phyloP scores from a whole-genome alignment of 2,329 filamentous ascomycete species.

The Sclerotinia nivalis region DNA sequence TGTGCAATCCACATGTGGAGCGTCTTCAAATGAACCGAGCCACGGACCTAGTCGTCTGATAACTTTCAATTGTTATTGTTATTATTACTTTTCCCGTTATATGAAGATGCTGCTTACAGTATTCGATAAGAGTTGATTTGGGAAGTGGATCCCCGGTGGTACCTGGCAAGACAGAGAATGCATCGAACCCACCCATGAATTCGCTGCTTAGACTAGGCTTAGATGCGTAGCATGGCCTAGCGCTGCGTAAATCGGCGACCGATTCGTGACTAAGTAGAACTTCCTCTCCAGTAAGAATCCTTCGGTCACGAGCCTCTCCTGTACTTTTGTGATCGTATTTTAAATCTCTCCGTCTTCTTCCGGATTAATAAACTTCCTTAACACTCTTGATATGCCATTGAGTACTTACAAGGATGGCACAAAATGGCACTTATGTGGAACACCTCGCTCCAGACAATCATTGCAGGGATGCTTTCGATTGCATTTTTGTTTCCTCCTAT shows the following conservation, averaged over 20 bases:
- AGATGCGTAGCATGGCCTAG: not conserved
- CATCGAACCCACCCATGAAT: constrained; percentile 7
- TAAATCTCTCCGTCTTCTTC: constrained; percentile 1
- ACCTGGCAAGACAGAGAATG: constrained; percentile 16
- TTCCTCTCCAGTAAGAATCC: constrained; percentile 28
- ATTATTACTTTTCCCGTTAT: not conserved
- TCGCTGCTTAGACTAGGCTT: not conserved
- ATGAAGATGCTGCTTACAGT: constrained; percentile 1
- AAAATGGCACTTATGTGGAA: constrained; percentile 31
- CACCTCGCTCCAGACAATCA: constrained; percentile 30
- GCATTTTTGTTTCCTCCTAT: constrained; percentile 36
- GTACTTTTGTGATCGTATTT: constrained; percentile 14
- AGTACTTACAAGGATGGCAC: constrained; percentile 26
- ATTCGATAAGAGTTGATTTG: constrained; percentile 19
- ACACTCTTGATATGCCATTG: not conserved
- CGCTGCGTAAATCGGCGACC: constrained; percentile 16
- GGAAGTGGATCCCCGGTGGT: constrained; percentile 12
- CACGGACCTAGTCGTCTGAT: constrained; percentile 28
- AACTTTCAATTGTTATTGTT: constrained; percentile 15
- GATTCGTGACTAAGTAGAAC: constrained; percentile 30
- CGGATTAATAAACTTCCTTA: not conserved
- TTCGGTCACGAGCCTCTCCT: constrained; percentile 23
- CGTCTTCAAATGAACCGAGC: constrained; percentile 29
- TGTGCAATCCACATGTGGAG: constrained; percentile 1
- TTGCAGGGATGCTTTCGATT: constrained; percentile 29